Conservation (phyloP, 2,329 filamentous ascomycete genomes). For the Stemphylium beticola region DNA sequence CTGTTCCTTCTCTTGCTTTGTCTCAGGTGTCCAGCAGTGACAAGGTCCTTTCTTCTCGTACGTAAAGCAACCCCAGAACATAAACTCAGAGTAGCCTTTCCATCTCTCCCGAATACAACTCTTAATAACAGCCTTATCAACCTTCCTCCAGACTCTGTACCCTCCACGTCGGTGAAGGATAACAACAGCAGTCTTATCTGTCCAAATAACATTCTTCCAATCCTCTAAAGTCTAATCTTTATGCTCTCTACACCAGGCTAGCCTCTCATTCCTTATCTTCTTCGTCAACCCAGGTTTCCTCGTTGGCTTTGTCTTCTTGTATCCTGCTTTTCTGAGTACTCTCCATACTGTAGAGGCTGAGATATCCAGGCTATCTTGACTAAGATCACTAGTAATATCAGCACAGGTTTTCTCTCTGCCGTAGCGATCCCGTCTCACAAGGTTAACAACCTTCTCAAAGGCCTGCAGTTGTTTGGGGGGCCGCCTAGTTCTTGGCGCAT, state of each 20-base stretch:
- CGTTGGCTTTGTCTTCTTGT: slow-evolving; percentile 7
- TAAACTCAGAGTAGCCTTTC: slow-evolving; percentile 23
- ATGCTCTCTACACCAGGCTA: too few species aligned
- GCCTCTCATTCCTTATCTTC: too few species aligned
- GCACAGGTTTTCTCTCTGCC: slow-evolving; percentile 16
- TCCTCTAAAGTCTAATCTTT: too few species aligned
- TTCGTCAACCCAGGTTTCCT: slow-evolving; percentile 13
- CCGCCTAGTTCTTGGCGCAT: slow-evolving; percentile 1
- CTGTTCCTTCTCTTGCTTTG: slow-evolving; percentile 7
- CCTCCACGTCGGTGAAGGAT: slow-evolving; percentile 6
- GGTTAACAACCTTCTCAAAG: too few species aligned
- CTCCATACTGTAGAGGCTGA: neutral
- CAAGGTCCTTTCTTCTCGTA: slow-evolving; percentile 15
- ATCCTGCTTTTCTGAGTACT: slow-evolving; percentile 2
- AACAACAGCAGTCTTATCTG: slow-evolving; percentile 7
- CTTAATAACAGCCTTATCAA: slow-evolving; percentile 9
- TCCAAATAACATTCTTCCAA: neutral
- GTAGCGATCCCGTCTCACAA: too few species aligned
- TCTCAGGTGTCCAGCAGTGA: slow-evolving; percentile 10
- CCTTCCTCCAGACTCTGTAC: slow-evolving; percentile 12
- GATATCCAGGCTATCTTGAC: too few species aligned
- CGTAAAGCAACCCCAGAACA: slow-evolving; percentile 14
- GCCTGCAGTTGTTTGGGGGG: slow-evolving; percentile 1
- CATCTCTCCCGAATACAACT: slow-evolving; percentile 15
- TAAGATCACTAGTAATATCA: slow-evolving; percentile 15